Evolutionary conservation across 208 protist genomes (phyloP).

Genomic region (Plasmodiophora brassicae): DNA sequence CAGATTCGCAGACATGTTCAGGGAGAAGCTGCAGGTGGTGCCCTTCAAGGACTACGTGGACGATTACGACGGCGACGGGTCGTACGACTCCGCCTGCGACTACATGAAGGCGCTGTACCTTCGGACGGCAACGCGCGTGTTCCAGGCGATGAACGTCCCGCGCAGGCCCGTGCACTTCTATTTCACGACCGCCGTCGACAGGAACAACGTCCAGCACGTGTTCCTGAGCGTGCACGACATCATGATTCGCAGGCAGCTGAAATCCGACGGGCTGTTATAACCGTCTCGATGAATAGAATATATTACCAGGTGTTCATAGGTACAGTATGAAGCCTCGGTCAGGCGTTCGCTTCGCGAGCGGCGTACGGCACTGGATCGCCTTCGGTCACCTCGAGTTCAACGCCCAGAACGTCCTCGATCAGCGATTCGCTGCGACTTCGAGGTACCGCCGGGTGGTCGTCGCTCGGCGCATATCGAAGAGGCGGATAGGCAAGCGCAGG

Average conservation of each 20-base stretch:
- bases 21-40: no score
- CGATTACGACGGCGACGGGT: no score
- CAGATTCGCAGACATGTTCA: no score
- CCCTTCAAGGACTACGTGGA: no score
- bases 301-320: not conserved
- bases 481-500: not conserved
- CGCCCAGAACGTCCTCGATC: not conserved
- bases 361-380: not conserved
- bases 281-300: not conserved
- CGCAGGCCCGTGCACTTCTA: no score
- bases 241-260: not conserved
- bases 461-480: not conserved
- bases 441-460: not conserved
- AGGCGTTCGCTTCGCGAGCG: not conserved
- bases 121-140: no score
- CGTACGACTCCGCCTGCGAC: no score
- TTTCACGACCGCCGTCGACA: no score
- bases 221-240: not conserved
- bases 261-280: not conserved
- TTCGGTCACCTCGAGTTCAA: not conserved
- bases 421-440: not conserved
- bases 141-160: no score
- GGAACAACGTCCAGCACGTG: not conserved
- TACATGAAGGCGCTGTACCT: no score
- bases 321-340: not conserved